phyloP scores from a whole-genome alignment of 257 asterid genomes.

The Thymus quinquecostatus region DNA sequence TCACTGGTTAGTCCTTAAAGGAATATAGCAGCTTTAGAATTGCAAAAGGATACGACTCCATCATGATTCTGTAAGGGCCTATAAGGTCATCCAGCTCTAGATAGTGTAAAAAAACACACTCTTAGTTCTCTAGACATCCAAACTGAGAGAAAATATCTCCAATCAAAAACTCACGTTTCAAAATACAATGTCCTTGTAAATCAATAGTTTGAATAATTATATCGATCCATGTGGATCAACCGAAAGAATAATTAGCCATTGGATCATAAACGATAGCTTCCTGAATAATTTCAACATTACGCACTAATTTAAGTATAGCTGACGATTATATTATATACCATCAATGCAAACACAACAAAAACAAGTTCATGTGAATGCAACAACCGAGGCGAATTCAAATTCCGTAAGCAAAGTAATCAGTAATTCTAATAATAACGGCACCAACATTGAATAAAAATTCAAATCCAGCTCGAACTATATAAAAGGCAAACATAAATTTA shows the following conservation, averaged over 20 bases:
- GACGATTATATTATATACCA: background rate
- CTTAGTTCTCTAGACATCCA: conserved; percentile 3
- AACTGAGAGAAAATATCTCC: background rate
- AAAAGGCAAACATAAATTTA: background rate
- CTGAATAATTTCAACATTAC: background rate
- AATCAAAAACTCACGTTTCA: conserved; percentile 7
- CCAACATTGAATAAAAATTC: background rate
- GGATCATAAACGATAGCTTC: conserved; percentile 2
- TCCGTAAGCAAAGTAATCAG: conserved; percentile 2
- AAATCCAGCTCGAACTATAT: background rate
- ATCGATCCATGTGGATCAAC: background rate
- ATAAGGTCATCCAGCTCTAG: conserved; percentile 3
- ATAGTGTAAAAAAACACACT: background rate
- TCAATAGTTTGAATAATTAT: too few species aligned
- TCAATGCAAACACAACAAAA: conserved; percentile 7
- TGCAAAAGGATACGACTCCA: conserved; percentile 8
- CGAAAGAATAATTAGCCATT: background rate
- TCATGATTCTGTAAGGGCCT: background rate
- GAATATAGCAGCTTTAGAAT: background rate
- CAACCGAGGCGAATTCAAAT: background rate
- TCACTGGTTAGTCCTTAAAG: conserved; percentile 10
- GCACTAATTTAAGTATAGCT: background rate
- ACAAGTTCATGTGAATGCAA: background rate
- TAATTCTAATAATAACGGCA: background rate
- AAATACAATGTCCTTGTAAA: background rate